Percentiles rank a stretch among this genome's conserved stretches.
Evolutionary conservation across 345 rosid genomes (phyloP).

Genomic region (Populus alba): DNA sequence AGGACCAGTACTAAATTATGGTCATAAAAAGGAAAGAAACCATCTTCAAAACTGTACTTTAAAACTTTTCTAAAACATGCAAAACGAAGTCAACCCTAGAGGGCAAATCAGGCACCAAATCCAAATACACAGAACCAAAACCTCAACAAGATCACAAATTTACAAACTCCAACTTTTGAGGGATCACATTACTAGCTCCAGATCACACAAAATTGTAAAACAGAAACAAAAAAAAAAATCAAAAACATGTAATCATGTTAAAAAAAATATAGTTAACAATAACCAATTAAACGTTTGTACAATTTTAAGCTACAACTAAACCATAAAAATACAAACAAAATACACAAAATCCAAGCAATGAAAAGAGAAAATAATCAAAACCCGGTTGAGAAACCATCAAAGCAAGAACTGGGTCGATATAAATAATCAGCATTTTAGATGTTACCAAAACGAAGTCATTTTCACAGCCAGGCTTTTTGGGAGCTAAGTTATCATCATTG

Average conservation of each 20-base stretch:
- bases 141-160: background rate
- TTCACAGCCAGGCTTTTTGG: slow-evolving; percentile 98
- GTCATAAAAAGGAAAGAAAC: background rate
- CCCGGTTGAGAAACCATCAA: slow-evolving; percentile 30
- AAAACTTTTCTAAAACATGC: background rate
- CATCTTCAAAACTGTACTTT: background rate
- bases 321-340: background rate
- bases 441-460: slow-evolving; percentile 94
- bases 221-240: background rate
- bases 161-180: background rate
- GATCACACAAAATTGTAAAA: background rate
- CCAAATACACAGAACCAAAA: background rate
- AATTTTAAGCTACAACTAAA: background rate
- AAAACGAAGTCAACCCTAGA: background rate
- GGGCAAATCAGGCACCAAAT: background rate
- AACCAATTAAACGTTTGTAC: background rate
- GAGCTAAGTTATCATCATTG: slow-evolving; percentile 81
- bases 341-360: slow-evolving; percentile 4
- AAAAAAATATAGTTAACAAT: background rate
- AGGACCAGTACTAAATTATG: background rate
- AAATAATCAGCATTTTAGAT: background rate
- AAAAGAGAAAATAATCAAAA: slow-evolving; percentile 15
- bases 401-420: slow-evolving; percentile 22
- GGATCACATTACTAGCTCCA: slow-evolving; percentile 2
- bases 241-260: background rate